Evolutionary conservation across 805 yeast species (phyloP).

Genomic region (Candida ficus): DNA sequence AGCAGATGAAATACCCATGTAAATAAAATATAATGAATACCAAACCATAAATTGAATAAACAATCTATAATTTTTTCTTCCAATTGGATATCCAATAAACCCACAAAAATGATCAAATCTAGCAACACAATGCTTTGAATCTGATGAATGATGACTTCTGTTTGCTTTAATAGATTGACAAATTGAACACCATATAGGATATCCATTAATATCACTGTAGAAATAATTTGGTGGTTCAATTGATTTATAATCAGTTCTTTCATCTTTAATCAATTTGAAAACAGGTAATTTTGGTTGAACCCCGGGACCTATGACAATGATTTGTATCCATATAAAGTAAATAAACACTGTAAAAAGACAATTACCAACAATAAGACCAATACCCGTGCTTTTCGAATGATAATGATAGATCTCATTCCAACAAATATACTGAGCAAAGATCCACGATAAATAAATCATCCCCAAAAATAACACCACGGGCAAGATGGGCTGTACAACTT

Average conservation of each 20-base stretch:
- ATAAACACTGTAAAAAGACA: constrained; percentile 26
- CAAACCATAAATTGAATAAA: constrained; percentile 50
- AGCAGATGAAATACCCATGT: constrained; percentile 34
- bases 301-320: constrained; percentile 58
- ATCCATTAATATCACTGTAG: constrained; percentile 66
- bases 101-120: constrained; percentile 81
- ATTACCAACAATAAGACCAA: constrained; percentile 29
- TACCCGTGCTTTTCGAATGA: constrained; percentile 25
- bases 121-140: constrained; percentile 53
- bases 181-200: constrained; percentile 67
- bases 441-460: constrained; percentile 21
- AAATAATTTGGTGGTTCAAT: constrained; percentile 53
- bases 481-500: neutral
- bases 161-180: constrained; percentile 64
- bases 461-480: constrained; percentile 11
- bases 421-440: constrained; percentile 24
- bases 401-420: constrained; percentile 24
- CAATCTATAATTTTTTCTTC: constrained; percentile 54
- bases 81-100: constrained; percentile 72
- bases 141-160: constrained; percentile 66
- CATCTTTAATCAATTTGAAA: constrained; percentile 24
- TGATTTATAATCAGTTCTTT: constrained; percentile 19
- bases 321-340: constrained; percentile 38
- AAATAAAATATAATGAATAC: constrained; percentile 33
- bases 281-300: constrained; percentile 34